Evolutionary conservation across 352 stramenopile genomes (phyloP).

Genomic region (Pythium apleroticum): DNA sequence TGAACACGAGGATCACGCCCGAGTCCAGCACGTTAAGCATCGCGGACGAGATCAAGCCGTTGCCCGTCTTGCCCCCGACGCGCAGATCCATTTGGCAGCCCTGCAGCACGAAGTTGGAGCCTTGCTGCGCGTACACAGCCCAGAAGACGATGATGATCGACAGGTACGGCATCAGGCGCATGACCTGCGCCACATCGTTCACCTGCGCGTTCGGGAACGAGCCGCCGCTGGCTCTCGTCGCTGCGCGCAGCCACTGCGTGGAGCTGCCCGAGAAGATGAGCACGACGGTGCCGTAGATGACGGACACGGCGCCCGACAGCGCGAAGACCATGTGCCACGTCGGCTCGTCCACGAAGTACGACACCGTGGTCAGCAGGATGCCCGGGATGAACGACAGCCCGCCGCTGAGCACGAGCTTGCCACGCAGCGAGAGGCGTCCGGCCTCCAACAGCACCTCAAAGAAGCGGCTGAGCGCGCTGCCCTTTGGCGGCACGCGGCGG

Average conservation of each 20-base stretch:
- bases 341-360: conserved; percentile 78
- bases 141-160: conserved; percentile 85
- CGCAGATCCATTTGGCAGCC: conserved; percentile 69
- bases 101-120: conserved; percentile 83
- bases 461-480: conserved; percentile 73
- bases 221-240: conserved; percentile 49
- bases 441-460: conserved; percentile 72
- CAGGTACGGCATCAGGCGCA: conserved; percentile 77
- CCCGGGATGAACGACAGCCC: conserved; percentile 68
- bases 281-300: conserved; percentile 74
- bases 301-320: conserved; percentile 44
- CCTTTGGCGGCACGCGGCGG: conserved; percentile 71
- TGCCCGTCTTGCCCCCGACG: conserved; percentile 43
- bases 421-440: conserved; percentile 45
- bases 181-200: conserved; percentile 70
- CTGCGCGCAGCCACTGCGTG: conserved; percentile 62
- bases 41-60: conserved; percentile 72
- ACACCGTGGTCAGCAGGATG: conserved; percentile 78
- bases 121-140: conserved; percentile 79
- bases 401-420: conserved; percentile 76
- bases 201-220: conserved; percentile 61
- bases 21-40: conserved; percentile 90
- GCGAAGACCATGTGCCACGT: conserved; percentile 61
- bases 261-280: conserved; percentile 65
- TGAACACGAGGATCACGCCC: conserved; percentile 89